These are phyloP conservation scores for Isoetes taiwanensis DNA, from an alignment of 75 land plant species.

Conservation along the genomic window DNA sequence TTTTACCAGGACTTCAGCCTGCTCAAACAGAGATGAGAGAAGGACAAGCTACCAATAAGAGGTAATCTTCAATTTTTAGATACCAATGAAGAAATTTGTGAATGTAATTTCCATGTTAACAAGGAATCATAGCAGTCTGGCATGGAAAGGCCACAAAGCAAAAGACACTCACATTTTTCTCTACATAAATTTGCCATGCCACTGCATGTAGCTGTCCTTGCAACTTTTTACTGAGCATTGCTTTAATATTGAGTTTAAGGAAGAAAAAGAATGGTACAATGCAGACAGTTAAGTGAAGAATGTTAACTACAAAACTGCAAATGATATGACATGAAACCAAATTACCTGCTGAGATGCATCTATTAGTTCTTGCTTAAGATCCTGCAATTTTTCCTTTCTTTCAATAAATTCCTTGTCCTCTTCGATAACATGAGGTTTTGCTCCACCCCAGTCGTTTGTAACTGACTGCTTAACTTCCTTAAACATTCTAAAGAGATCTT, in stretches of 20 bases:
- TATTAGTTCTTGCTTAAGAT: constrained; percentile 55
- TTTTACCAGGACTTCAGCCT: constrained; percentile 87
- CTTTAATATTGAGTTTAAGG: too few species aligned
- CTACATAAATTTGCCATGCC: too few species aligned
- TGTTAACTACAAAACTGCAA: not conserved
- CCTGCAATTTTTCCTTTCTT: constrained; percentile 64
- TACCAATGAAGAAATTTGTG: too few species aligned
- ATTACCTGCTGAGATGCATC: constrained; percentile 74
- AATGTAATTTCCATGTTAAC: too few species aligned
- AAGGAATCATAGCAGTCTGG: too few species aligned
- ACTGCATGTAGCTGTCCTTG: too few species aligned
- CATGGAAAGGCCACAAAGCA: not conserved
- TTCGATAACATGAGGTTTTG: constrained; percentile 44
- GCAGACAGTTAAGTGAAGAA: too few species aligned
- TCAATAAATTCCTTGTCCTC: constrained; percentile 86
- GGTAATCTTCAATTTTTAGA: too few species aligned
- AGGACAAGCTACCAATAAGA: too few species aligned
- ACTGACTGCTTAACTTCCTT: constrained; percentile 92
- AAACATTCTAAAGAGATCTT: constrained; percentile 62
- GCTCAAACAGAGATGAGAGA: too few species aligned
- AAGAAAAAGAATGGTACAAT: too few species aligned
- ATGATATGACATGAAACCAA: not conserved
- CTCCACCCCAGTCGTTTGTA: constrained; percentile 71
- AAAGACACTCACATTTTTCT: not conserved
- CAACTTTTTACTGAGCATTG: too few species aligned